Evolutionary conservation across 768 basidiomycete genomes (phyloP).

Genomic region (Termitomyces sp.): DNA sequence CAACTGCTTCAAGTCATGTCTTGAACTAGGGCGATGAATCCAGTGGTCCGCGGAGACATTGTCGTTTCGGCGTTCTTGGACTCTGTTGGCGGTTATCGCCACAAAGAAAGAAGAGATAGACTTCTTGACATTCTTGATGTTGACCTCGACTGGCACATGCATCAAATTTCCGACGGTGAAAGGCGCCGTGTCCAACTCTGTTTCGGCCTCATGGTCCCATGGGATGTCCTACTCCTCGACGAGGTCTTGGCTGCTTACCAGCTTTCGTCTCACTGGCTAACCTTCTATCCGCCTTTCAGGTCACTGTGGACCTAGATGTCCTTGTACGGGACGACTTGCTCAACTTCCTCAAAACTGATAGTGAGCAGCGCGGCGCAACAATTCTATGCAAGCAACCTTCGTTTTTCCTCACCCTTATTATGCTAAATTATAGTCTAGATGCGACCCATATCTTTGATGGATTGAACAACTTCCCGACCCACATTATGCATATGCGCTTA

Average conservation of each 20-base stretch:
- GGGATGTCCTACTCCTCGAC: constrained; percentile 91
- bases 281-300: constrained; percentile 38
- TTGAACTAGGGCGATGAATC: constrained; percentile 85
- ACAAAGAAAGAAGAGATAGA: constrained; percentile 82
- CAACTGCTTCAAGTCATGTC: constrained; percentile 5
- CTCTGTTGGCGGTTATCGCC: constrained; percentile 92
- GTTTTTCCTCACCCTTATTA: constrained; percentile 1
- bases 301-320: constrained; percentile 96
- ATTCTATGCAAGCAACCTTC: constrained; percentile 66
- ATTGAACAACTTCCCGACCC: constrained; percentile 86
- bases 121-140: constrained; percentile 92
- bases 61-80: constrained; percentile 93
- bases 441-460: constrained; percentile 99
- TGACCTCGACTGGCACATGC: constrained; percentile 96
- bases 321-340: constrained; percentile 92
- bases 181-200: constrained; percentile 88
- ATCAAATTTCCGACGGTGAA: constrained; percentile 94
- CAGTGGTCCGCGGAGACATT: constrained; percentile 92
- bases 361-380: constrained; percentile 75
- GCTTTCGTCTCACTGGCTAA: constrained; percentile 2
- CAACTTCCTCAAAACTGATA: constrained; percentile 81
- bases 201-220: constrained; percentile 92
- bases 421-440: constrained; percentile 41
- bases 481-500: constrained; percentile 87
- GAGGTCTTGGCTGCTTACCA: constrained; percentile 54